Conservation (phyloP, 2,329 filamentous ascomycete species). For the Mycocentrospora acerina region DNA sequence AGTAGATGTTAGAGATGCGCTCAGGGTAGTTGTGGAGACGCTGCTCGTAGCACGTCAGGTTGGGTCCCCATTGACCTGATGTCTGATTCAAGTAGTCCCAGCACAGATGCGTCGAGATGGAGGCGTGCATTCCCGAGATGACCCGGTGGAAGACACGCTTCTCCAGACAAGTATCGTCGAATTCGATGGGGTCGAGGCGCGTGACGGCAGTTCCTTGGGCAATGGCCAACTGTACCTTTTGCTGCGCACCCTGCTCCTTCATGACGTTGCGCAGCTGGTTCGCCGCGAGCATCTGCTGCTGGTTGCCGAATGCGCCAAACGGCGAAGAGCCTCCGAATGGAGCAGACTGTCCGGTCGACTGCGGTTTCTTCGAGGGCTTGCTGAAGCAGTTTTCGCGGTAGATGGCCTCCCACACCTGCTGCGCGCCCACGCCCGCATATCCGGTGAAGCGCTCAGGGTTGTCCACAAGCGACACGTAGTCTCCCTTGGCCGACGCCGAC, state of each 20-base stretch:
- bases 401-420: slow-evolving; percentile 94
- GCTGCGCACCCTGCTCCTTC: slow-evolving; percentile 59
- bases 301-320: slow-evolving; percentile 46
- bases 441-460: slow-evolving; percentile 97
- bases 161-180: slow-evolving; percentile 91
- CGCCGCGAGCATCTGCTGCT: slow-evolving; percentile 55
- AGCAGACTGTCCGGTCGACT: slow-evolving; percentile 36
- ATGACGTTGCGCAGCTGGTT: slow-evolving; percentile 64
- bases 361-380: slow-evolving; percentile 41
- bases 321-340: slow-evolving; percentile 42
- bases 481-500: slow-evolving; percentile 79
- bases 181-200: slow-evolving; percentile 67
- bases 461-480: slow-evolving; percentile 91
- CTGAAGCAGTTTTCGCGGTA: slow-evolving; percentile 97
- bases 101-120: slow-evolving; percentile 94
- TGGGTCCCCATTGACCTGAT: slow-evolving; percentile 89
- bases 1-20: slow-evolving; percentile 95
- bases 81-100: slow-evolving; percentile 95
- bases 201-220: slow-evolving; percentile 55
- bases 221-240: slow-evolving; percentile 61
- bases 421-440: slow-evolving; percentile 79
- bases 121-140: slow-evolving; percentile 96
- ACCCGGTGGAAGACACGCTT: slow-evolving; percentile 98
- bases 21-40: slow-evolving; percentile 86
- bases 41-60: slow-evolving; percentile 82